These are phyloP conservation scores for Aschersonia sp. DNA, from an alignment of 2,329 filamentous ascomycete genomes.

Conservation along the genomic window DNA sequence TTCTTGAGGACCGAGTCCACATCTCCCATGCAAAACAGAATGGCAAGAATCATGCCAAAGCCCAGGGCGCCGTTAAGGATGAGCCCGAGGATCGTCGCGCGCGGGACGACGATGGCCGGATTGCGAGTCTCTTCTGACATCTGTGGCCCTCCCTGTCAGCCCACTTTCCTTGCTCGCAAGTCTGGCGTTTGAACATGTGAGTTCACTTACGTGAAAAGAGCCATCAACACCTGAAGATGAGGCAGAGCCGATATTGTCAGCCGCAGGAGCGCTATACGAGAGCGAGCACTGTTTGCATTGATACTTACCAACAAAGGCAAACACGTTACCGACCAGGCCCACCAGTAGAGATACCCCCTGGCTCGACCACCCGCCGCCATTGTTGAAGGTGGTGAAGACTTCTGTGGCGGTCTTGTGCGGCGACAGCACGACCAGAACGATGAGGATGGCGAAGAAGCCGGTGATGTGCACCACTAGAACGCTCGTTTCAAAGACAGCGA, in stretches of 20 bases:
- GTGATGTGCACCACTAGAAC: conserved; percentile 33
- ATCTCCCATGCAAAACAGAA: conserved; percentile 1
- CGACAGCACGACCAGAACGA: conserved; percentile 16
- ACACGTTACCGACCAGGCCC: conserved; percentile 26
- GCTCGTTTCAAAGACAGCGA: conserved; percentile 35
- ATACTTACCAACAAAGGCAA: conserved; percentile 14
- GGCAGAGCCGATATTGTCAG: neutral
- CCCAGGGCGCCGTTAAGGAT: conserved; percentile 36
- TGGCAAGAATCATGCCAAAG: conserved; percentile 21
- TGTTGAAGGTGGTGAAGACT: conserved; percentile 30
- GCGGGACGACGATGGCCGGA: conserved; percentile 33
- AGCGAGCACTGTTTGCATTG: neutral
- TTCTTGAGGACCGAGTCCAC: conserved; percentile 3
- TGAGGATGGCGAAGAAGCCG: conserved; percentile 18
- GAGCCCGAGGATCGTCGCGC: conserved; percentile 32
- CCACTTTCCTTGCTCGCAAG: neutral
- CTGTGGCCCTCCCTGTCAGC: conserved; percentile 7
- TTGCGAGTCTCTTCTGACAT: conserved; percentile 32
- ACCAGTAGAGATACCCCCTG: conserved; percentile 29
- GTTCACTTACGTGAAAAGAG: conserved; percentile 4
- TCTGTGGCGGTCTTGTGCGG: conserved; percentile 15
- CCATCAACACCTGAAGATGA: conserved; percentile 2
- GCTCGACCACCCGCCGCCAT: conserved; percentile 26
- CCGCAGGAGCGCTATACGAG: neutral
- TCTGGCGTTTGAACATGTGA: neutral